Evolutionary conservation across 495 filamentous ascomycete species (phyloP).

Genomic region (Opeltia flavorubescens): DNA sequence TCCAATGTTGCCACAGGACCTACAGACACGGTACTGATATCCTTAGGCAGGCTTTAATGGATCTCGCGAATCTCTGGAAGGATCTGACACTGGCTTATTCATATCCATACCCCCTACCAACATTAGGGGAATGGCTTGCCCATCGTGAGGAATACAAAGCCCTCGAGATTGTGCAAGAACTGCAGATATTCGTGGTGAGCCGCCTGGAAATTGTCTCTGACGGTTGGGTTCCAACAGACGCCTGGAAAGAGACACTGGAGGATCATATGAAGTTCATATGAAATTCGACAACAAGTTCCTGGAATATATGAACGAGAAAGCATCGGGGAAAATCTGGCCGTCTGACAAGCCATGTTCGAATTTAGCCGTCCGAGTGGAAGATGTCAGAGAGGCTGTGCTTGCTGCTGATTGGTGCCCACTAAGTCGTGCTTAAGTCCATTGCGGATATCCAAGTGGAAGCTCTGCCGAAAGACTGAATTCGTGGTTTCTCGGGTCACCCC

Average conservation of each 20-base stretch:
- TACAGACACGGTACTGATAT: constrained; percentile 30
- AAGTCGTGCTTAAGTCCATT: no score
- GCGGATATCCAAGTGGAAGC: no score
- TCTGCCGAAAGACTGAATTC: no score
- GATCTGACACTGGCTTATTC: constrained; percentile 25
- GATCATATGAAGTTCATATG: constrained; percentile 23
- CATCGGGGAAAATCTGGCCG: no score
- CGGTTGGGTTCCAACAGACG: constrained; percentile 26
- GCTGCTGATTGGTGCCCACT: no score
- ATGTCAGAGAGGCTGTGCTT: no score
- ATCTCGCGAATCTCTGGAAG: constrained; percentile 23
- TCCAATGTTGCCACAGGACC: constrained; percentile 28
- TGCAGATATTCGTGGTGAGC: constrained; percentile 20
- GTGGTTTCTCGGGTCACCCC: no score
- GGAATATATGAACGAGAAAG: no score
- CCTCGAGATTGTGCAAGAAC: constrained; percentile 22
- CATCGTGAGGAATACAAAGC: constrained; percentile 25
- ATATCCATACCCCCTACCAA: constrained; percentile 24
- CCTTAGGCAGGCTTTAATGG: constrained; percentile 28
- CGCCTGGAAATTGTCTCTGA: constrained; percentile 23
- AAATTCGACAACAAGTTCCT: no score
- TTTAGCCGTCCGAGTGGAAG: no score
- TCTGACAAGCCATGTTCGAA: no score
- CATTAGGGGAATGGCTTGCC: constrained; percentile 17
- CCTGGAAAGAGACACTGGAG: constrained; percentile 22